phyloP scores from a whole-genome alignment of 768 basidiomycete genomes.

The Mycena maculata region DNA sequence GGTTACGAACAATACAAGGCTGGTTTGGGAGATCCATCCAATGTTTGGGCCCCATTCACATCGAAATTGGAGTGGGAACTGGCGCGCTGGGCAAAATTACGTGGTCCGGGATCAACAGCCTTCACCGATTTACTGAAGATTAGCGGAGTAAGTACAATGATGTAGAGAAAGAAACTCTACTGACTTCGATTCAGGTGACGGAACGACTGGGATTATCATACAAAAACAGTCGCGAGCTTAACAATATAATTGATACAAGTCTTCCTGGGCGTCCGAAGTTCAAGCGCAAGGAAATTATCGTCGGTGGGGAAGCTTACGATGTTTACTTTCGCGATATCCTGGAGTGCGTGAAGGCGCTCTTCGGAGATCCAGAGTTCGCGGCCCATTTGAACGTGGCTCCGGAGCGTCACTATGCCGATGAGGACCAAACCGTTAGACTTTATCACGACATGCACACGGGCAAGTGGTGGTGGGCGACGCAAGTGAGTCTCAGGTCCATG shows the following conservation, averaged over 20 bases:
- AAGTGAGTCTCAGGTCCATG: constrained; percentile 36
- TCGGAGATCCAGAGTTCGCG: constrained; percentile 43
- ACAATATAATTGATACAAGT: constrained; percentile 43
- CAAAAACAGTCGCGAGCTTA: constrained; percentile 39
- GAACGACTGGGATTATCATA: constrained; percentile 42
- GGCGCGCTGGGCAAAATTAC: constrained; percentile 44
- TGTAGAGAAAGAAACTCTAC: background rate
- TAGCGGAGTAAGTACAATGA: constrained; percentile 38
- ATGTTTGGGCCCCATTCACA: constrained; percentile 37
- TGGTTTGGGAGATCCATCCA: background rate
- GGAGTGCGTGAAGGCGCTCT: constrained; percentile 44
- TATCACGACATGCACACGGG: constrained; percentile 43
- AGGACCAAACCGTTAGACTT: constrained; percentile 18
- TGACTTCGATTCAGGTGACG: constrained; percentile 19
- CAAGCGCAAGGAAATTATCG: constrained; percentile 31
- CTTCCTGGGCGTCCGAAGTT: constrained; percentile 40
- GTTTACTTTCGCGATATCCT: constrained; percentile 44
- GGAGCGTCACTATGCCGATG: constrained; percentile 45
- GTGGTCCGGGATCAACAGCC: constrained; percentile 42
- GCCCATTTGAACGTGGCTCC: constrained; percentile 41
- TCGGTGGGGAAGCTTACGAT: constrained; percentile 40
- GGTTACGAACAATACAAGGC: constrained; percentile 10
- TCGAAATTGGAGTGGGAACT: constrained; percentile 42
- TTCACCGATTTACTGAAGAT: constrained; percentile 45
- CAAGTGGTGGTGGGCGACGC: constrained; percentile 46